Conservation (phyloP, 2,329 filamentous ascomycete genomes). For the Claviceps fusiformis region DNA sequence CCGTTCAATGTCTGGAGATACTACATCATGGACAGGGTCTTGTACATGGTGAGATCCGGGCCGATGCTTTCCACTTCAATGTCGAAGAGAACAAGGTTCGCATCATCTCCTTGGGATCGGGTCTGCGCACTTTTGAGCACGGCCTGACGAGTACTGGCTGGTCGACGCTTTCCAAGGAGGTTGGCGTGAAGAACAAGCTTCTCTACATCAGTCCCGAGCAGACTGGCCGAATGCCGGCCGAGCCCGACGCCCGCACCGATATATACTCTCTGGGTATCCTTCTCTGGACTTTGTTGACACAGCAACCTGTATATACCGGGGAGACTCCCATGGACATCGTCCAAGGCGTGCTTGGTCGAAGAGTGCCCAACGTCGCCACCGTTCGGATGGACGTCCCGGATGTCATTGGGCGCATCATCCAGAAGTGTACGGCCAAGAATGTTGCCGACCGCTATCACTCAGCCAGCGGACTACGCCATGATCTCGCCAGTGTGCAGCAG, state of each 20-base stretch:
- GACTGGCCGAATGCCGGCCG: conserved; percentile 81
- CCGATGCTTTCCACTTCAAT: conserved; percentile 83
- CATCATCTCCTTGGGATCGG: conserved; percentile 75
- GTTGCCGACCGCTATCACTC: conserved; percentile 84
- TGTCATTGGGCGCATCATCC: conserved; percentile 66
- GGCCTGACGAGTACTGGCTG: conserved; percentile 76
- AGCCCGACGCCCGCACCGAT: conserved; percentile 83
- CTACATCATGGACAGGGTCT: conserved; percentile 80
- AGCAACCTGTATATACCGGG: conserved; percentile 67
- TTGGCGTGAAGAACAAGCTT: conserved; percentile 78
- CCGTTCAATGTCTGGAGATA: conserved; percentile 73
- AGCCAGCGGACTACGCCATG: conserved; percentile 70
- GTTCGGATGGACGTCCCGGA: conserved; percentile 76
- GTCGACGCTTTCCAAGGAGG: conserved; percentile 68
- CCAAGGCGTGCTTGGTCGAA: conserved; percentile 70
- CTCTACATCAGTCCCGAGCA: conserved; percentile 91
- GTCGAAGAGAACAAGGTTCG: conserved; percentile 57
- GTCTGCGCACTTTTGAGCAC: conserved; percentile 78
- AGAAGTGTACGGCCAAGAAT: conserved; percentile 84
- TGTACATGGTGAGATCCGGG: conserved; percentile 81
- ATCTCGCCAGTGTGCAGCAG: conserved; percentile 60
- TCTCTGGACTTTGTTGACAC: conserved; percentile 76
- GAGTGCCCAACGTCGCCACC: conserved; percentile 62
- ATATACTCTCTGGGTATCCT: conserved; percentile 85
- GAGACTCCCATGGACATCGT: conserved; percentile 77